Base-by-base conservation (phyloP, 1,139 yeast species). In the Taphrina wiesneri region DNA sequence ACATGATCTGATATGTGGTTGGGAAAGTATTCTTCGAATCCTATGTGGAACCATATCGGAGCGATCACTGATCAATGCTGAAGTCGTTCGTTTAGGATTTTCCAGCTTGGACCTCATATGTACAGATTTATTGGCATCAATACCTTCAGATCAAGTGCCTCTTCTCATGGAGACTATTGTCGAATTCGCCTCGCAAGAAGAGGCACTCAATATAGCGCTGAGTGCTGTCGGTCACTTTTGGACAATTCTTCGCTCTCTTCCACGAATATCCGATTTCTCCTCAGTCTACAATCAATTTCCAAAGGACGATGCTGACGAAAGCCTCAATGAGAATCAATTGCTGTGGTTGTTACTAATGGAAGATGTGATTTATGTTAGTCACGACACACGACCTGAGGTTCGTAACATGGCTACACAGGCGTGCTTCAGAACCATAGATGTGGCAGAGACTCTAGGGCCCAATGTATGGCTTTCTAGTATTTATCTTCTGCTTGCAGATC, bases 321-420 rank as follows among this genome's bases (percentile, higher is more conserved):
- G 21, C n/a, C 2, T 59, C 19, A 21, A 43, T 21, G 43, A 51
- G 25, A 26, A 52, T 17, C 65, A 65, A 26, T 21, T 30, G 17
- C 47, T 65, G 15, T 65, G 67, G 67, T 46, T 46, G 23, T 28
- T 52, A 28, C 30, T 59, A n/a, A 53, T 65, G 54, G 51, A 56
- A 30, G 51, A 51, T 15, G 43, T 65, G 26, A 51, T 51, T 26
- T 62, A 65, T n/a, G 39, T 59, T 30, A 30, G 36, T 17, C 60
- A 60, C 15, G 59, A 65, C 36, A 43, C 62, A 9, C 53, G 56
- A 9, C 53, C 57, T 15, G 67, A 65, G 32, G 62, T 59, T 5
- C 65, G 67, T 15, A 59, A 59, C 23, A 53, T 59, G 26, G 67
- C 65, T 23, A 59, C 59, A 41, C 56, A 59, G 36, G 61, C 63